Evolutionary conservation across 305 asterid genomes (phyloP).

Genomic region (Coffea humblotiana): DNA sequence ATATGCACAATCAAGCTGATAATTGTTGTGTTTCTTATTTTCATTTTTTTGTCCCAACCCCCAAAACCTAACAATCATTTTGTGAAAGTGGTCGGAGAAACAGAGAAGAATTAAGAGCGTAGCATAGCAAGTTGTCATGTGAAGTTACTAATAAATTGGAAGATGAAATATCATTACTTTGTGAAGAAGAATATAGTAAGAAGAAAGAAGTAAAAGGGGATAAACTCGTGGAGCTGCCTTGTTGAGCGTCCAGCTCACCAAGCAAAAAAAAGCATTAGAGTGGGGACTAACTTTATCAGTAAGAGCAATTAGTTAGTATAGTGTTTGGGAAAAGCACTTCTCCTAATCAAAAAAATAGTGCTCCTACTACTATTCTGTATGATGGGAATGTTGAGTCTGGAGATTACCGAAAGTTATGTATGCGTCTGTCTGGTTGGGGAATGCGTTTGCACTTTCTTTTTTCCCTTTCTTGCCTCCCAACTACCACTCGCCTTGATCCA

Average conservation of each 20-base stretch:
- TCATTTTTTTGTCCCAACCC: too few species aligned
- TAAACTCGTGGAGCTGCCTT: not conserved
- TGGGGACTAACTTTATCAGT: not conserved
- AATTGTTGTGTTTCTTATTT: too few species aligned
- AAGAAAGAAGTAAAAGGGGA: not conserved
- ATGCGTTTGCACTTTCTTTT: not conserved
- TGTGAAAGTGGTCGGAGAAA: not conserved
- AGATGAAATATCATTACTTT: too few species aligned
- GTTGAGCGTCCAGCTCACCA: not conserved
- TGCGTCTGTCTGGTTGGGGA: not conserved
- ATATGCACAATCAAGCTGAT: too few species aligned
- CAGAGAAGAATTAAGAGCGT: too few species aligned
- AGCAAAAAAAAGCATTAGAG: not conserved
- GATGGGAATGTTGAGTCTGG: not conserved
- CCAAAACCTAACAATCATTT: too few species aligned
- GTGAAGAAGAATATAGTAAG: not conserved
- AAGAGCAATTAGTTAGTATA: too few species aligned
- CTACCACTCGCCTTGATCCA: not conserved
- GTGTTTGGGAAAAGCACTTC: slow-evolving; percentile 8
- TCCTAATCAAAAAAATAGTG: not conserved
- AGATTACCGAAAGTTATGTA: not conserved
- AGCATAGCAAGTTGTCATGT: too few species aligned
- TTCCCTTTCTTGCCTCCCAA: not conserved
- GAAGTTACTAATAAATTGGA: not conserved
- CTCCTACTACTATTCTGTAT: not conserved